Percentiles rank a stretch among this genome's conserved stretches.
Conservation (phyloP, 2,329 filamentous ascomycete species). For the Colletotrichum tropicicola region DNA sequence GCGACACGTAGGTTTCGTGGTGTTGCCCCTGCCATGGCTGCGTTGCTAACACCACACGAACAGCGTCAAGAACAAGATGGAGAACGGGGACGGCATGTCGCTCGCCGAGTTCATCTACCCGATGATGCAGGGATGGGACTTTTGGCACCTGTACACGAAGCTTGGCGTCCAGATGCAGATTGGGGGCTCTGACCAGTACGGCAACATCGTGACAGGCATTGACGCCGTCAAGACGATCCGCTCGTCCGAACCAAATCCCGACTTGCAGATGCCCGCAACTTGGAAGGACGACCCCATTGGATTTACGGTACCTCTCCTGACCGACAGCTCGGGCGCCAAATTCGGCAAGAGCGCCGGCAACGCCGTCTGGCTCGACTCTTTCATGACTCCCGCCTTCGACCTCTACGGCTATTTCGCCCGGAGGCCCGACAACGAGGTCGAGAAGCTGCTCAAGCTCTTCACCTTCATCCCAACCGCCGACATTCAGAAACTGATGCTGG, state of each 20-base stretch:
- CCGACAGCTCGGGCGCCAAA: slow-evolving; percentile 85
- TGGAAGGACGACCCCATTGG: slow-evolving; percentile 74
- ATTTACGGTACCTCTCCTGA: slow-evolving; percentile 90
- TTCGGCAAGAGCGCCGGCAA: slow-evolving; percentile 96
- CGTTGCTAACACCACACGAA: background rate
- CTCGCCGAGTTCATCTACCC: slow-evolving; percentile 95
- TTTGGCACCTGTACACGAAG: slow-evolving; percentile 83
- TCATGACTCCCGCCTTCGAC: slow-evolving; percentile 84
- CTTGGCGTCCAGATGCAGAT: slow-evolving; percentile 84
- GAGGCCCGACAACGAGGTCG: slow-evolving; percentile 82
- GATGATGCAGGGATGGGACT: slow-evolving; percentile 94
- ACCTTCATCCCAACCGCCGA: slow-evolving; percentile 81
- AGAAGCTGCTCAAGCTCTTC: slow-evolving; percentile 85
- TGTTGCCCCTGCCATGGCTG: too few species aligned
- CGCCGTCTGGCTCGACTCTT: slow-evolving; percentile 88
- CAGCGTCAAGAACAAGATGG: slow-evolving; percentile 81
- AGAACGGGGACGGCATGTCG: slow-evolving; percentile 91
- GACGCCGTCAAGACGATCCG: slow-evolving; percentile 83
- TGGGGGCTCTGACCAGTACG: slow-evolving; percentile 94
- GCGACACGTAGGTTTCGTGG: slow-evolving; percentile 76
- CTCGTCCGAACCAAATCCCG: slow-evolving; percentile 59
- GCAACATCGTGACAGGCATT: slow-evolving; percentile 92
- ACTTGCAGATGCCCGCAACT: slow-evolving; percentile 46
- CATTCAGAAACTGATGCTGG: slow-evolving; percentile 74
- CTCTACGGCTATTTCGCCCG: slow-evolving; percentile 92